Evolutionary conservation across 1,284 basidiomycete genomes (phyloP).

Genomic region (Hymenochaete sp.): DNA sequence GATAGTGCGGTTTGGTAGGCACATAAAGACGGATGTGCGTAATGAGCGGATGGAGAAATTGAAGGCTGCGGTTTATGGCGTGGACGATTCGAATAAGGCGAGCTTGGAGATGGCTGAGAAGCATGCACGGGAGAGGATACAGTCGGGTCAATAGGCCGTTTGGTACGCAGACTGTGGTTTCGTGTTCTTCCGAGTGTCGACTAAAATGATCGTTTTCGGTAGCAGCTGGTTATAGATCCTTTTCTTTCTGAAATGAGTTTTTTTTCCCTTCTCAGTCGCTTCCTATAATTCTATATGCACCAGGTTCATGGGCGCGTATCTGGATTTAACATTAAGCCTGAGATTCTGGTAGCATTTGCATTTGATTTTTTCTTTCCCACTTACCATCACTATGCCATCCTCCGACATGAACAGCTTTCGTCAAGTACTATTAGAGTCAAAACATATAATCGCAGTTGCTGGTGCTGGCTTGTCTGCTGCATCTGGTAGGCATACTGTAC

Average conservation of each 20-base stretch:
- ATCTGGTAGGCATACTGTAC: constrained; percentile 33
- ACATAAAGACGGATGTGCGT: too few species aligned
- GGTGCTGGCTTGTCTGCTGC: constrained; percentile 54
- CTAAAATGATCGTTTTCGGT: too few species aligned
- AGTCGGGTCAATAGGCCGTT: neutral
- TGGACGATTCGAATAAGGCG: constrained; percentile 14
- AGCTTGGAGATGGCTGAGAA: constrained; percentile 17
- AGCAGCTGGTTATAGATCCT: too few species aligned
- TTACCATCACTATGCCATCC: constrained; percentile 4
- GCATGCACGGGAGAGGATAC: neutral
- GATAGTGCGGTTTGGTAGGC: too few species aligned
- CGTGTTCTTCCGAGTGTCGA: neutral
- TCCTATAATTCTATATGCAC: too few species aligned
- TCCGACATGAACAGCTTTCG: constrained; percentile 28
- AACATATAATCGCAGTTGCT: constrained; percentile 44
- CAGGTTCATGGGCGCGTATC: too few species aligned
- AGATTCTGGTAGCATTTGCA: too few species aligned
- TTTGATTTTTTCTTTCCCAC: neutral
- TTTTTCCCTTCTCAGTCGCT: too few species aligned
- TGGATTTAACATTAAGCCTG: too few species aligned
- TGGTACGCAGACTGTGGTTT: neutral
- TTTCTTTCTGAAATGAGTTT: too few species aligned
- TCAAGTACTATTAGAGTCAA: constrained; percentile 27
- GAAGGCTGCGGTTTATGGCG: constrained; percentile 12
- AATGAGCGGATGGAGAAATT: neutral